A percentile compares a stretch with the other conserved stretches of the same genome.
phyloP scores from a whole-genome alignment of 306 rosid genomes.

The Cicer arietinum region DNA sequence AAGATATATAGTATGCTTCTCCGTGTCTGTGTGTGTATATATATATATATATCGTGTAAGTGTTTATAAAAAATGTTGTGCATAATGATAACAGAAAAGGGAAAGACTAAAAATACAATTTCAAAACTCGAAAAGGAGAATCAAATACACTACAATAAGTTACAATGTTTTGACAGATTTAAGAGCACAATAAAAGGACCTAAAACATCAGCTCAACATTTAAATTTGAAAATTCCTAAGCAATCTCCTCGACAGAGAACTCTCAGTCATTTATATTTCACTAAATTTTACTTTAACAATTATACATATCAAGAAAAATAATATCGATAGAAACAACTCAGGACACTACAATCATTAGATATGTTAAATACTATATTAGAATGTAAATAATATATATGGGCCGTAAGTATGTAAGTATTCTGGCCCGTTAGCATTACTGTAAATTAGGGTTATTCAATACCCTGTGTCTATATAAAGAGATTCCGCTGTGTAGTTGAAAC shows the following conservation, averaged over 20 bases:
- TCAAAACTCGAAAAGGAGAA: conserved; percentile 11
- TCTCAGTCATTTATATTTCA: neutral
- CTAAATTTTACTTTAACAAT: neutral
- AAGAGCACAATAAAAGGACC: neutral
- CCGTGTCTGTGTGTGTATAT: no score
- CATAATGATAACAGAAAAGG: conserved; percentile 4
- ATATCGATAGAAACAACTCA: conserved; percentile 23
- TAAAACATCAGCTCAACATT: conserved; percentile 2
- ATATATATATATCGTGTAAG: neutral
- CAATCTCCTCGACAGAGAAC: neutral
- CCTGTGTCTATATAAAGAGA: no score
- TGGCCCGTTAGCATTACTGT: no score
- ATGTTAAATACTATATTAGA: no score
- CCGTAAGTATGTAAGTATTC: no score
- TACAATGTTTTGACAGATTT: conserved; percentile 15
- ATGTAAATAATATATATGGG: no score
- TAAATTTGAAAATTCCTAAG: conserved; percentile 13
- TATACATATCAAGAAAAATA: neutral
- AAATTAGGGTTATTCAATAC: no score
- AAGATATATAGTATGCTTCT: neutral
- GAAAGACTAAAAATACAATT: conserved; percentile 9
- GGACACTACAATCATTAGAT: conserved; percentile 3
- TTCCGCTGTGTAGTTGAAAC: no score
- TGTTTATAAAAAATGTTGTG: neutral
- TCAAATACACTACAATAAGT: conserved; percentile 9